Percentiles rank a stretch among this genome's conserved stretches.
phyloP scores from a whole-genome alignment of 768 basidiomycete genomes.

The Podaxis mareebaensis region DNA sequence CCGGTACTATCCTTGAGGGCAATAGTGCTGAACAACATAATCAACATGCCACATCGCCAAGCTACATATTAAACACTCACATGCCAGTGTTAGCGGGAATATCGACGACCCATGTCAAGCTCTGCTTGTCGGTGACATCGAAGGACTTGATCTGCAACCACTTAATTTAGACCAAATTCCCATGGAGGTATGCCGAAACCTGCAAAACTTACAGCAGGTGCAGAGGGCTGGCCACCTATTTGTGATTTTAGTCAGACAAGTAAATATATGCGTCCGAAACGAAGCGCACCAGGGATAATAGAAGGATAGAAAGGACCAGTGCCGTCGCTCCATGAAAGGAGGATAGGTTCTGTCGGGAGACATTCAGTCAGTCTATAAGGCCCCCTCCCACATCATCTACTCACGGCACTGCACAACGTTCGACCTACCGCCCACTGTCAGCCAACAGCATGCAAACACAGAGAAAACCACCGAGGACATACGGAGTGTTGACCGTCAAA shows the following conservation, averaged over 20 bases:
- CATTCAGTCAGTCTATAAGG: not conserved
- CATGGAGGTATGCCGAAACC: constrained; percentile 13
- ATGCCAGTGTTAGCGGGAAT: constrained; percentile 42
- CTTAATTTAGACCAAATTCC: constrained; percentile 20
- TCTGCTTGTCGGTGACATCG: constrained; percentile 40
- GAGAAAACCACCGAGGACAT: constrained; percentile 29
- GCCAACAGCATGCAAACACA: not conserved
- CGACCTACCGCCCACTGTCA: constrained; percentile 16
- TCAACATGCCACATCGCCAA: not conserved
- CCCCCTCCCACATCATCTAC: not conserved
- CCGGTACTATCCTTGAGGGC: constrained; percentile 62
- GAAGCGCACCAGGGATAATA: constrained; percentile 56
- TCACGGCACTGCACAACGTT: constrained; percentile 43
- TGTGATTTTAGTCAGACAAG: not conserved
- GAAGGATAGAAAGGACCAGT: constrained; percentile 57
- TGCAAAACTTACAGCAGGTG: constrained; percentile 47
- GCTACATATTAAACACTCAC: constrained; percentile 34
- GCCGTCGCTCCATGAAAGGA: constrained; percentile 56
- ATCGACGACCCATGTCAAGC: constrained; percentile 58
- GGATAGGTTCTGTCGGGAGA: constrained; percentile 52
- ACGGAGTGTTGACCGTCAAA: constrained; percentile 73
- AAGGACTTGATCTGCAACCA: constrained; percentile 54
- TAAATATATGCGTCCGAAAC: not conserved
- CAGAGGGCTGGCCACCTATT: constrained; percentile 53
- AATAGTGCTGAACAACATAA: constrained; percentile 42